These are phyloP conservation scores for Symbiotaphrina buchneri DNA, from an alignment of 495 filamentous ascomycete species.

Conservation along the genomic window DNA sequence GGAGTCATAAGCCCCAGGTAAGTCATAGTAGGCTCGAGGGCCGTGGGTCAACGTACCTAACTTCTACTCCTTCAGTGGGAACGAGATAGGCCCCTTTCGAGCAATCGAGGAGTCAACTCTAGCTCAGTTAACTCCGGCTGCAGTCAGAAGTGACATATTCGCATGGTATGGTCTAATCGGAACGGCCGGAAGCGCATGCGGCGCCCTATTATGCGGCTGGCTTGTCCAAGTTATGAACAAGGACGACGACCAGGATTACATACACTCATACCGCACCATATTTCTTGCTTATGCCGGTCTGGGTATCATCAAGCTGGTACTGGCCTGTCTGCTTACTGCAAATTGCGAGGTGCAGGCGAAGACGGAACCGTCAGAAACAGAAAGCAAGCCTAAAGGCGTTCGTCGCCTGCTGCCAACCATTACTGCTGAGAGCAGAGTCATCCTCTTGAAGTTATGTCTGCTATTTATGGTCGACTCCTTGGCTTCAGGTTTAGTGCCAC, in stretches of 20 bases:
- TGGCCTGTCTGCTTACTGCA: constrained; percentile 33
- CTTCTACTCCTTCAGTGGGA: constrained; percentile 28
- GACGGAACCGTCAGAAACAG: constrained; percentile 7
- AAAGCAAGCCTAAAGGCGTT: constrained; percentile 3
- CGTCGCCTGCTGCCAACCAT: constrained; percentile 21
- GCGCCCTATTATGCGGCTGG: constrained; percentile 44
- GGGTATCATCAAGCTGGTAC: constrained; percentile 38
- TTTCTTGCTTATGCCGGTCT: constrained; percentile 49
- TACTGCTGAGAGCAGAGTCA: constrained; percentile 27
- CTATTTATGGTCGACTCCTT: constrained; percentile 61
- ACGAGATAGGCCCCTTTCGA: constrained; percentile 62
- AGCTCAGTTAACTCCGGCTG: constrained; percentile 43
- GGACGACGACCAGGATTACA: constrained; percentile 24
- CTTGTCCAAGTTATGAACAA: constrained; percentile 27
- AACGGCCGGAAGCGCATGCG: constrained; percentile 36
- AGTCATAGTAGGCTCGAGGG: constrained; percentile 5
- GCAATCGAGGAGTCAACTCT: constrained; percentile 71
- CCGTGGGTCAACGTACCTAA: not conserved
- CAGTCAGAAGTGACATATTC: constrained; percentile 46
- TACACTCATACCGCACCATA: constrained; percentile 39
- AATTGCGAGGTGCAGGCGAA: constrained; percentile 28
- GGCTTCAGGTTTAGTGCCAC: constrained; percentile 52
- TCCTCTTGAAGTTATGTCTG: constrained; percentile 49
- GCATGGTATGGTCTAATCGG: constrained; percentile 64
- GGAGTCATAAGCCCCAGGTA: constrained; percentile 63